phyloP scores from a whole-genome alignment of 2,329 filamentous ascomycete genomes.

The Rutstroemia sp. region DNA sequence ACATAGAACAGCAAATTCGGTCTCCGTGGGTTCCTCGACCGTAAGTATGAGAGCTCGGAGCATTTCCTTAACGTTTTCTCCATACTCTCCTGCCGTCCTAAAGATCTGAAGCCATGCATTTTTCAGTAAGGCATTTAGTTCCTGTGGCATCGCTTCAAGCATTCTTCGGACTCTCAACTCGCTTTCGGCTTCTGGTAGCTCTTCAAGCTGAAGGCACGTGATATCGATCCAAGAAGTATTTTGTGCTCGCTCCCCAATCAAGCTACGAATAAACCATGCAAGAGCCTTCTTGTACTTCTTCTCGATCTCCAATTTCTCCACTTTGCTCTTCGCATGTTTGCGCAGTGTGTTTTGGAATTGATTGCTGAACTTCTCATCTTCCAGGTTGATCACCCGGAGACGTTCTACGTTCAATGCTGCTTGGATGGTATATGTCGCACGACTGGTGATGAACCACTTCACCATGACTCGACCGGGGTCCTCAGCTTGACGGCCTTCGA shows the following conservation, averaged over 20 bases:
- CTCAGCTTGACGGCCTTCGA: neutral
- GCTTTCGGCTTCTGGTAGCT: neutral
- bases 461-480: neutral
- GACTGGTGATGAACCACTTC: neutral
- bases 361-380: neutral
- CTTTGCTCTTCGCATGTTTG: neutral
- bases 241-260: neutral
- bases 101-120: neutral
- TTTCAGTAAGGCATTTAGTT: neutral
- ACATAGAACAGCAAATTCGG: neutral
- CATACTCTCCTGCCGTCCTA: neutral
- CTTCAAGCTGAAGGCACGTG: neutral
- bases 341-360: neutral
- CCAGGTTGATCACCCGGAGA: neutral
- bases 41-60: conserved; percentile 4
- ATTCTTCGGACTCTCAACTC: neutral
- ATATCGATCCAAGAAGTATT: neutral
- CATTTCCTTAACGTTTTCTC: conserved; percentile 1
- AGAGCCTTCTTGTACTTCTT: neutral
- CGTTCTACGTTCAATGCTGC: neutral
- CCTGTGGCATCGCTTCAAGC: neutral
- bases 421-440: neutral
- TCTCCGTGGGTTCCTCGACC: conserved; percentile 1
- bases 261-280: neutral
- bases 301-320: neutral